Conservation (phyloP, 345 rosid genomes). For the Brassica cretica region DNA sequence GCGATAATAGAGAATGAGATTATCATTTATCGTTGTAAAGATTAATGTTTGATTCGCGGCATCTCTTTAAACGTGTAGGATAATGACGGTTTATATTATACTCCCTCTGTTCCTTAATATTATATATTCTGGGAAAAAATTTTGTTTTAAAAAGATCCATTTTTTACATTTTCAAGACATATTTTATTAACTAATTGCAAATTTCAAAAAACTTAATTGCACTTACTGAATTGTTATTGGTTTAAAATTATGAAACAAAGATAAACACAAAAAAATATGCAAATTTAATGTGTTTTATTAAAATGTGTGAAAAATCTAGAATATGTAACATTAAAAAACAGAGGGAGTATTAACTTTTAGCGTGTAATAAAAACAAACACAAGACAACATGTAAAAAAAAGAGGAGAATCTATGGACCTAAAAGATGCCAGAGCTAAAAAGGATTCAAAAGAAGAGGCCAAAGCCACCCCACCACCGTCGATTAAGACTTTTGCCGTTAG, state of each 20-base stretch:
- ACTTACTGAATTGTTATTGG: too few species aligned
- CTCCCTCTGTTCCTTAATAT: too few species aligned
- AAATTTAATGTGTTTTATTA: too few species aligned
- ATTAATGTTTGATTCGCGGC: neutral
- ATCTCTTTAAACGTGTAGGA: neutral
- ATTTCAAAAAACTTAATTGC: too few species aligned
- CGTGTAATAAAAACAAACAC: neutral
- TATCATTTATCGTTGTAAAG: neutral
- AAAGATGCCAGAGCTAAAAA: conserved; percentile 20
- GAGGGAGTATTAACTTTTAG: neutral
- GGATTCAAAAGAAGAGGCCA: conserved; percentile 26
- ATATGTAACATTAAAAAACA: too few species aligned
- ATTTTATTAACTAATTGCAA: too few species aligned
- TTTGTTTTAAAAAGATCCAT: too few species aligned
- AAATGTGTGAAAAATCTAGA: too few species aligned
- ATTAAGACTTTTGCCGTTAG: conserved; percentile 6
- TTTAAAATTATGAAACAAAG: too few species aligned
- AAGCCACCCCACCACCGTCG: conserved; percentile 34
- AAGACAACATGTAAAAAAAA: neutral
- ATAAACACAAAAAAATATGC: too few species aligned
- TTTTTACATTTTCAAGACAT: too few species aligned
- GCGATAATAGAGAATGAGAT: neutral
- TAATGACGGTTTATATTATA: neutral
- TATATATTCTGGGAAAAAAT: too few species aligned
- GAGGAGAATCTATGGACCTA: conserved; percentile 21